Base-by-base conservation (phyloP, 2,329 filamentous ascomycete species). In the Passalora sequoiae region DNA sequence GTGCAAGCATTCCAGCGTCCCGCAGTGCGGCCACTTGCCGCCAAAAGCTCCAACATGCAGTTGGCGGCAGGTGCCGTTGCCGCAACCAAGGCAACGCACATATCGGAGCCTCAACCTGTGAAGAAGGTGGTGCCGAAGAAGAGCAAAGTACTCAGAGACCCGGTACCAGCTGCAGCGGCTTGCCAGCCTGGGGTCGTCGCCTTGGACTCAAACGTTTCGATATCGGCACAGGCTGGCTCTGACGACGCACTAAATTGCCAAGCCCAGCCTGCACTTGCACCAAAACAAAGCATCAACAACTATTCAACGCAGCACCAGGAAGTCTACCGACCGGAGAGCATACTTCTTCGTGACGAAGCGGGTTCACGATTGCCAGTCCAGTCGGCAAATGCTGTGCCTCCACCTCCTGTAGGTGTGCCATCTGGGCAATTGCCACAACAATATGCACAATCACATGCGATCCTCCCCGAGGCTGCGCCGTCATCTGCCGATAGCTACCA, bases 11-110 rank as follows among this genome's bases (percentile, higher is more conserved):
- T 59, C 32, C 47, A 52, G 44, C 74, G 77, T 53, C 80, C 80
- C n/a, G 77, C 79, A n/a, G 79, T 84, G 57, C 74, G 80, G 46
- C 76, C 77, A 20, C 55, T 76, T 31, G 51, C 49, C 17, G 31
- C 54, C 13, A 62, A 62, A 52, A 56, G 44, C 37, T 40, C 43
- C 33, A 50, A 46, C 27, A 42, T 50, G 47, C 47, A 47, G 15
- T 27, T 47, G 55, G n/a, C n/a, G n/a, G 48, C 42, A 40, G 43
- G 33, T 39, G 37, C 46, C 10, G 32, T 31, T 33, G 43, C 43
- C 16, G 47, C 43, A 22, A 46, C 43, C 8, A 24, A 40, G 12
- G 20, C 43, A 27, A 36, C 33, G 6, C 16, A 40, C 12, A 17
- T 30, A 22, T 19, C 38, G n/a, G 47, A 49, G 25, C 39, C 35